These are phyloP conservation scores for Xylaria sp. DNA, from an alignment of 2,329 filamentous ascomycete genomes.

Conservation along the genomic window DNA sequence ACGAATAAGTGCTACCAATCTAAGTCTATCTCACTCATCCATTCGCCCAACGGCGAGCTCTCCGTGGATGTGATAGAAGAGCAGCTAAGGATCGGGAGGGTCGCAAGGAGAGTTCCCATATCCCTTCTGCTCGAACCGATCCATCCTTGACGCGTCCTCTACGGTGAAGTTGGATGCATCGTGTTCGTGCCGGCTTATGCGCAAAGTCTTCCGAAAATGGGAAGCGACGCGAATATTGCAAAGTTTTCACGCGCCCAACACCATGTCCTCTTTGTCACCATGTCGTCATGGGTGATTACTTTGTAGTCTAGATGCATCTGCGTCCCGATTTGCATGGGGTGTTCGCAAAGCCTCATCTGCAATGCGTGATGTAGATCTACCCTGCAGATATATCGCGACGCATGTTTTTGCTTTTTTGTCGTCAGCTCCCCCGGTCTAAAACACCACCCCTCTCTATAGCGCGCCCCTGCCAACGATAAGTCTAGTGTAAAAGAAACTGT, in stretches of 20 bases:
- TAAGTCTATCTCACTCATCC: background rate
- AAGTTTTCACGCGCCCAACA: background rate
- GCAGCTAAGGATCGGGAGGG: background rate
- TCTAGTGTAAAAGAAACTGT: background rate
- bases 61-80: background rate
- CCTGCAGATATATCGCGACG: slow-evolving; percentile 1
- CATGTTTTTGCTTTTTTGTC: slow-evolving; percentile 8
- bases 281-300: background rate
- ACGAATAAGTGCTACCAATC: background rate
- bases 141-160: background rate
- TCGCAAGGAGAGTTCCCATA: background rate
- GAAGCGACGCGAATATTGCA: background rate
- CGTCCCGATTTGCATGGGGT: background rate
- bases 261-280: background rate
- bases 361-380: slow-evolving; percentile 5
- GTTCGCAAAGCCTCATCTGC: background rate
- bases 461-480: background rate
- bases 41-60: background rate
- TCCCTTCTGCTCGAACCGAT: background rate
- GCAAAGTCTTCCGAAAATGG: background rate
- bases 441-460: slow-evolving; percentile 7
- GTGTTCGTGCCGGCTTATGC: background rate
- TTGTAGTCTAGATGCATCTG: background rate
- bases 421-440: background rate
- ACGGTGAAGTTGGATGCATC: background rate